These are phyloP conservation scores for Boletus bicolor DNA, from an alignment of 768 basidiomycete genomes.

Conservation along the genomic window DNA sequence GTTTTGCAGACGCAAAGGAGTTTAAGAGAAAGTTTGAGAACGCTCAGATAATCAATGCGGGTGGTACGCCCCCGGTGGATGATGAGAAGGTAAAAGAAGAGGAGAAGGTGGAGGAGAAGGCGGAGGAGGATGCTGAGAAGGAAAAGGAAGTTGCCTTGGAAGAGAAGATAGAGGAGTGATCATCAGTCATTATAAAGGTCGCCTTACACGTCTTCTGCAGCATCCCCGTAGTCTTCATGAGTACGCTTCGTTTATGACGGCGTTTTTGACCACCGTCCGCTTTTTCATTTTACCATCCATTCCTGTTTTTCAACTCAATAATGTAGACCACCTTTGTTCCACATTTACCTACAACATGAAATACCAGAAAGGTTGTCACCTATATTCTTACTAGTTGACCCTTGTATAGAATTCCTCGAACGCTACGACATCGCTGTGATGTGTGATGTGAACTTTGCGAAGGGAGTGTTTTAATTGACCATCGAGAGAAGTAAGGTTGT, in stretches of 20 bases:
- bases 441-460: background rate
- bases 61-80: constrained; percentile 26
- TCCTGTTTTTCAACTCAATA: constrained; percentile 15
- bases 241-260: constrained; percentile 8
- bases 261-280: constrained; percentile 1
- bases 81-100: constrained; percentile 24
- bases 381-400: background rate
- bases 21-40: constrained; percentile 91
- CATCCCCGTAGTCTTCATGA: constrained; percentile 4
- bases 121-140: constrained; percentile 34
- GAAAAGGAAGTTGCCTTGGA: constrained; percentile 26
- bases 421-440: background rate
- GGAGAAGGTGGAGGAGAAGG: constrained; percentile 26
- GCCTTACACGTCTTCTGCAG: constrained; percentile 3
- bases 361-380: constrained; percentile 24
- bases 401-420: background rate
- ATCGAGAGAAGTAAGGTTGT: background rate
- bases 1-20: constrained; percentile 59
- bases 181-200: constrained; percentile 3
- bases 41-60: constrained; percentile 67
- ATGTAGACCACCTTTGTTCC: constrained; percentile 29
- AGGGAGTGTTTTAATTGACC: background rate
- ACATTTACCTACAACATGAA: constrained; percentile 27
- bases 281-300: constrained; percentile 12
- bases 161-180: constrained; percentile 36